A percentile compares a stretch with the other conserved stretches of the same genome.
These are phyloP conservation scores for Aspergillus sp. DNA, from an alignment of 2,329 filamentous ascomycete species.

Conservation along the genomic window DNA sequence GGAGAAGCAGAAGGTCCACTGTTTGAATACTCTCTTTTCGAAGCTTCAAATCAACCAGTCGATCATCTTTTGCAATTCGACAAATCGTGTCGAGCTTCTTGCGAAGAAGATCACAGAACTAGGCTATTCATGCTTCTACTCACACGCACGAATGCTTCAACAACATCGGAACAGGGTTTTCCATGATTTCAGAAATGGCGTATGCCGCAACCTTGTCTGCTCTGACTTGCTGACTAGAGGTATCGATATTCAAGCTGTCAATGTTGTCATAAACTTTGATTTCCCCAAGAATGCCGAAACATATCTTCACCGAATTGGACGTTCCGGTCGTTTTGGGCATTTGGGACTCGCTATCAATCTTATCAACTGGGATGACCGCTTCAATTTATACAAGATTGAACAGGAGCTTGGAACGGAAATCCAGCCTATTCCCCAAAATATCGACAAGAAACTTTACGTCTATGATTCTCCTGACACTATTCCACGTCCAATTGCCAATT, in stretches of 20 bases:
- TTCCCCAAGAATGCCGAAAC: slow-evolving; percentile 99
- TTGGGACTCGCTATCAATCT: slow-evolving; percentile 96
- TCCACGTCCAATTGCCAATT: slow-evolving; percentile 69
- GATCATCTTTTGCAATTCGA: slow-evolving; percentile 99
- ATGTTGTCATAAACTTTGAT: slow-evolving; percentile 99
- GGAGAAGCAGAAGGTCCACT: slow-evolving; percentile 99
- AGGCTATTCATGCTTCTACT: slow-evolving; percentile 99
- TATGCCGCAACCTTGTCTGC: slow-evolving; percentile 96
- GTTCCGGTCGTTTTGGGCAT: slow-evolving; percentile 94
- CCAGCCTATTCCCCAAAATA: slow-evolving; percentile 85
- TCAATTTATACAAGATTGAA: slow-evolving; percentile 98
- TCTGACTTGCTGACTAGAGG: slow-evolving; percentile 95
- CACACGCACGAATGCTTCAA: slow-evolving; percentile 96
- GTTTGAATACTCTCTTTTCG: slow-evolving; percentile 96
- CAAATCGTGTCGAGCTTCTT: slow-evolving; percentile 92
- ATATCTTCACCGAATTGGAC: slow-evolving; percentile 95
- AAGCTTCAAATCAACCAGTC: slow-evolving; percentile 99
- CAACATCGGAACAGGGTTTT: slow-evolving; percentile 96
- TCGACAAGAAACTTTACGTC: slow-evolving; percentile 97
- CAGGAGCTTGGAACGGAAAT: slow-evolving; percentile 97
- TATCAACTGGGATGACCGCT: slow-evolving; percentile 99
- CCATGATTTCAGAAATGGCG: slow-evolving; percentile 97
- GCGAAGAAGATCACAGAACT: slow-evolving; percentile 99
- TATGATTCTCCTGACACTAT: slow-evolving; percentile 96
- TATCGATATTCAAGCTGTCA: slow-evolving; percentile 99